A percentile compares a stretch with the other conserved stretches of the same genome.
Conservation (phyloP, 305 asterid species). For the Andrographis paniculata region DNA sequence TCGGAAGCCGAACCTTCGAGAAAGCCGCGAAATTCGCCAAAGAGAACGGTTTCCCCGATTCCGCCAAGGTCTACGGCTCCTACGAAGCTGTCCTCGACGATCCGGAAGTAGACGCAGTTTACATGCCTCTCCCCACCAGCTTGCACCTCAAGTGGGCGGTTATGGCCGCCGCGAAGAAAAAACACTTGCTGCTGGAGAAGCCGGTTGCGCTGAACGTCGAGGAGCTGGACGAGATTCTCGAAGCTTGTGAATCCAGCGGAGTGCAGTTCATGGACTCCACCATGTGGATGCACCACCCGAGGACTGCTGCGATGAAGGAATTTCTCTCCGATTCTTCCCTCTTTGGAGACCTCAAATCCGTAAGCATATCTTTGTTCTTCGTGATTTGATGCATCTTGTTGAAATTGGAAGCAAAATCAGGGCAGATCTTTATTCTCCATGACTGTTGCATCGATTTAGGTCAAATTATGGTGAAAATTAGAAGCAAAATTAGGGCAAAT, state of each 20-base stretch:
- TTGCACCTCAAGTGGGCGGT: constrained; percentile 74
- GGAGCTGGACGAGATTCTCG: constrained; percentile 53
- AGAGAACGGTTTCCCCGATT: constrained; percentile 24
- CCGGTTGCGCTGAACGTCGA: constrained; percentile 55
- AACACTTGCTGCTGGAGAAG: constrained; percentile 72
- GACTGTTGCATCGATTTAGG: too few relatives aligned
- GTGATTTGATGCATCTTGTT: too few relatives aligned
- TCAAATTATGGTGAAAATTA: too few relatives aligned
- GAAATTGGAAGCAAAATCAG: too few relatives aligned
- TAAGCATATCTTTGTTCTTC: too few relatives aligned
- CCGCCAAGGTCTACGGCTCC: constrained; percentile 45
- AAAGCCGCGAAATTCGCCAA: constrained; percentile 33
- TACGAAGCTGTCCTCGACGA: constrained; percentile 68
- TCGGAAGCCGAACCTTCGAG: constrained; percentile 35
- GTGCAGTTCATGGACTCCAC: constrained; percentile 84
- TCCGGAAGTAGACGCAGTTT: constrained; percentile 74
- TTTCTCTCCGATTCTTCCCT: constrained; percentile 19
- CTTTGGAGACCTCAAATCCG: constrained; percentile 25
- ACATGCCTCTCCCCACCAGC: constrained; percentile 70
- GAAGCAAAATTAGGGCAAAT: too few relatives aligned
- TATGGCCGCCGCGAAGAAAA: constrained; percentile 75
- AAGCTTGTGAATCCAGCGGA: constrained; percentile 59
- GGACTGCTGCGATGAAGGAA: constrained; percentile 30
- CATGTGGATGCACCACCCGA: constrained; percentile 86
- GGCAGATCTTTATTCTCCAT: too few relatives aligned